Conservation (phyloP, 2,329 filamentous ascomycete species). For the Teratosphaeria destructans region DNA sequence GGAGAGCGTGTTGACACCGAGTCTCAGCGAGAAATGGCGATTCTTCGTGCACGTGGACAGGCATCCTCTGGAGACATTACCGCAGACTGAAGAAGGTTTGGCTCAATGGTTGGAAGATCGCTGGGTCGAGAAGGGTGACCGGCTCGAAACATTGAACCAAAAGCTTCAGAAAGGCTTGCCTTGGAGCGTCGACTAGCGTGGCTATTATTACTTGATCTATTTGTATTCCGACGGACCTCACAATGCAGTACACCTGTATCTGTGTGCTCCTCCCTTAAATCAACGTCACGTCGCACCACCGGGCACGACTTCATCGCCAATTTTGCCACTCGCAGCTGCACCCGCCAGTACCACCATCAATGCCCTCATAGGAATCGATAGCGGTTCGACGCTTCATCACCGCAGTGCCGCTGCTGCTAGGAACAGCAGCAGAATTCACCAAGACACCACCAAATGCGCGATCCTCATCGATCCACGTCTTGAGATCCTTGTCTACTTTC, state of each 20-base stretch:
- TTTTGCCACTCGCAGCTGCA: conserved; percentile 53
- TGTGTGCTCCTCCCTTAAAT: neutral
- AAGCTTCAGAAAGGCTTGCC: conserved; percentile 6
- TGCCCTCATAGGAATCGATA: conserved; percentile 29
- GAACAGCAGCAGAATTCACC: conserved; percentile 40
- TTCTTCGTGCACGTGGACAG: conserved; percentile 27
- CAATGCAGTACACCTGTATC: neutral
- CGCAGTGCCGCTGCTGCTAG: conserved; percentile 23
- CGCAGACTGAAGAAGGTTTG: conserved; percentile 20
- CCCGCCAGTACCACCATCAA: conserved; percentile 51
- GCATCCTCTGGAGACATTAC: conserved; percentile 20
- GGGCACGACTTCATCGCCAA: conserved; percentile 24
- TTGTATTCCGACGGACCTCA: neutral
- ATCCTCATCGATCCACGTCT: conserved; percentile 43
- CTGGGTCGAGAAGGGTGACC: conserved; percentile 28
- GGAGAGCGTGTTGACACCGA: conserved; percentile 18
- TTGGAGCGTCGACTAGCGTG: conserved; percentile 4
- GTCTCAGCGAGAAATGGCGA: conserved; percentile 17
- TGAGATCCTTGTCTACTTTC: conserved; percentile 32
- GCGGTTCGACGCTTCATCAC: conserved; percentile 1
- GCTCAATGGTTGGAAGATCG: conserved; percentile 26
- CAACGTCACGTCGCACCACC: neutral
- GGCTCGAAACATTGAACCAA: conserved; percentile 20
- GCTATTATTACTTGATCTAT: neutral
- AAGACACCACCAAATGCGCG: conserved; percentile 40